A percentile compares a stretch with the other conserved stretches of the same genome.
phyloP scores from a whole-genome alignment of 1,284 basidiomycete species.

The Macrocystidia cucumis region DNA sequence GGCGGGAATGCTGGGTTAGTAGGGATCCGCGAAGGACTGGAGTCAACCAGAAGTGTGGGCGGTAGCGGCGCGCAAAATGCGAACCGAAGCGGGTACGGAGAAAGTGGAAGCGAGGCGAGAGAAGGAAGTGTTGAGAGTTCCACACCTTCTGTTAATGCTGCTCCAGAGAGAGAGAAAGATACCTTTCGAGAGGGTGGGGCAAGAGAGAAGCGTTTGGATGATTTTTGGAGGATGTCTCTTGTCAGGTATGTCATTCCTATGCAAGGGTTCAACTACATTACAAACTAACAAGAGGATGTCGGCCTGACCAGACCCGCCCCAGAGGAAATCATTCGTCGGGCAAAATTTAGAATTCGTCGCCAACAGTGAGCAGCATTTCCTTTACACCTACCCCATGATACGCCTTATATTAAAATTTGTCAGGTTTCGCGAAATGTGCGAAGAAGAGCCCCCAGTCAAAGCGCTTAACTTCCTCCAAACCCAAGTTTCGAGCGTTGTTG shows the following conservation, averaged over 20 bases:
- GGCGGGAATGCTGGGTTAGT: conserved; percentile 57
- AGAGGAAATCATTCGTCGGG: conserved; percentile 53
- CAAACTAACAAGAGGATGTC: conserved; percentile 8
- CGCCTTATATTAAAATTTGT: neutral
- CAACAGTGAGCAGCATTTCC: conserved; percentile 48
- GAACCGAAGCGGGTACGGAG: conserved; percentile 11
- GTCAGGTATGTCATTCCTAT: conserved; percentile 37
- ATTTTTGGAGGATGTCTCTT: conserved; percentile 70
- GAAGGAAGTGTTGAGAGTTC: conserved; percentile 10
- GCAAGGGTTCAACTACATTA: conserved; percentile 8
- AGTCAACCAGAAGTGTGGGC: conserved; percentile 13
- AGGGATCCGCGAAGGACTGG: conserved; percentile 11
- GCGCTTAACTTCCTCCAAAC: conserved; percentile 66
- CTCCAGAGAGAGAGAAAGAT: too few relatives aligned
- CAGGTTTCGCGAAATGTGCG: conserved; percentile 77
- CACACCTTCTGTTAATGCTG: conserved; percentile 9
- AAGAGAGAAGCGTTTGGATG: conserved; percentile 49
- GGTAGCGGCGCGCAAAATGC: conserved; percentile 1
- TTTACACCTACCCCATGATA: neutral
- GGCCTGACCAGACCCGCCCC: conserved; percentile 38
- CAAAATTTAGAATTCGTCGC: conserved; percentile 52
- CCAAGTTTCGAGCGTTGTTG: conserved; percentile 60
- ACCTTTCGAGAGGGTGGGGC: conserved; percentile 13
- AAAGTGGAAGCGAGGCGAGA: conserved; percentile 8
- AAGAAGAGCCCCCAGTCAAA: conserved; percentile 51